Evolutionary conservation across 352 stramenopile species (phyloP).

Genomic region (Globisporangium cystogenes): DNA sequence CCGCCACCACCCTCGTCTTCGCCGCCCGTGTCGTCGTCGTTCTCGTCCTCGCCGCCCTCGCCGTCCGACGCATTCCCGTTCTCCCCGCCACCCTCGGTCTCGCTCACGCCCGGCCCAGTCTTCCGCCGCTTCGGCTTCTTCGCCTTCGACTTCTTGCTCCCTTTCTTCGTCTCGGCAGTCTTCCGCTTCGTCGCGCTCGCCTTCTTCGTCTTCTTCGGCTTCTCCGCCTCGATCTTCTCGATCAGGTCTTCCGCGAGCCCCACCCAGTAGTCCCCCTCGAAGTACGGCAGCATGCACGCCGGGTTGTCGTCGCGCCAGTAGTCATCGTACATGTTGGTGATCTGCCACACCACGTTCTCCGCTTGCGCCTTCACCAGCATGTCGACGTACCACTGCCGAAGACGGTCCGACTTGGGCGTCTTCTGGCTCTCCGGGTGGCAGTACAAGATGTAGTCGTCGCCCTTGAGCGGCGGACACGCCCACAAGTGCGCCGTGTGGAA

Average conservation of each 20-base stretch:
- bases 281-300: conserved; percentile 83
- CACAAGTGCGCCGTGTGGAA: conserved; percentile 99
- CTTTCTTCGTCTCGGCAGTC: conserved; percentile 51
- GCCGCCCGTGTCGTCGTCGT: conserved; percentile 24
- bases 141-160: conserved; percentile 66
- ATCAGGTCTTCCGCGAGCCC: conserved; percentile 85
- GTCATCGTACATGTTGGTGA: conserved; percentile 96
- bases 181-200: neutral
- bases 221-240: conserved; percentile 85
- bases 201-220: conserved; percentile 71
- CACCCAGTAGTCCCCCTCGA: conserved; percentile 87
- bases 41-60: conserved; percentile 27
- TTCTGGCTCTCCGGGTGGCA: conserved; percentile 99
- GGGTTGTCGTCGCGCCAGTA: conserved; percentile 89
- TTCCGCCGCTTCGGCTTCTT: conserved; percentile 80
- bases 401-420: conserved; percentile 97
- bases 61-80: conserved; percentile 32
- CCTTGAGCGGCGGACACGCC: conserved; percentile 98
- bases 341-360: conserved; percentile 90
- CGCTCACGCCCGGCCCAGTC: conserved; percentile 18
- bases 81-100: conserved; percentile 37
- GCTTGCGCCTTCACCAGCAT: conserved; percentile 86
- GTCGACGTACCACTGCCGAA: conserved; percentile 94
- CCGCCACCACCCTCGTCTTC: conserved; percentile 7
- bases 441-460: conserved; percentile 99